Evolutionary conservation across 768 basidiomycete genomes (phyloP).

Genomic region (Boletus rubescentipes): DNA sequence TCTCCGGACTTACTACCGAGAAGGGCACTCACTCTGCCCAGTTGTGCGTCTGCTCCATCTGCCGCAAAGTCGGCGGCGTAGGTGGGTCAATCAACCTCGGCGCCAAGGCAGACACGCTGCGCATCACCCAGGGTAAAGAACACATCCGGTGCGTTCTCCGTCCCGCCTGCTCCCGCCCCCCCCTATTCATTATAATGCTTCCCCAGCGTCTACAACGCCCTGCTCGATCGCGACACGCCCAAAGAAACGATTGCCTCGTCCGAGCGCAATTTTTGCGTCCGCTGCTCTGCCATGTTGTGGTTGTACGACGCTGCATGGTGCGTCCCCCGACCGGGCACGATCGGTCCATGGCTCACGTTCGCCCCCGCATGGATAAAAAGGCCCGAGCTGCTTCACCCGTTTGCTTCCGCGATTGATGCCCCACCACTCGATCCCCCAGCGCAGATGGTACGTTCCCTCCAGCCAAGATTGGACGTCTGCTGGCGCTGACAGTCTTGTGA

Average conservation of each 20-base stretch:
- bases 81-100: conserved; percentile 71
- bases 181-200: too few relatives aligned
- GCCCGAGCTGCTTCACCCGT: conserved; percentile 66
- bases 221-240: conserved; percentile 54
- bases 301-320: conserved; percentile 57
- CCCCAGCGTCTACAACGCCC: conserved; percentile 58
- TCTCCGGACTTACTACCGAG: neutral
- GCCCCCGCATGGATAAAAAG: conserved; percentile 29
- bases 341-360: neutral
- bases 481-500: neutral
- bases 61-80: conserved; percentile 65
- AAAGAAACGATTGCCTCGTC: conserved; percentile 48
- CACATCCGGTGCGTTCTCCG: conserved; percentile 44
- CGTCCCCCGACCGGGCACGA: conserved; percentile 4
- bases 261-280: conserved; percentile 62
- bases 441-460: conserved; percentile 41
- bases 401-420: conserved; percentile 64
- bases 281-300: conserved; percentile 69
- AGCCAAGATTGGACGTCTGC: neutral
- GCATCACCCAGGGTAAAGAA: conserved; percentile 51
- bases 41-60: conserved; percentile 68
- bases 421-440: conserved; percentile 54
- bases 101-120: conserved; percentile 49
- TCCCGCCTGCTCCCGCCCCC: neutral
- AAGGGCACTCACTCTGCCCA: neutral